Evolutionary conservation across 305 asterid genomes (phyloP), one percentile per base, ranked within the genome.

Genomic region (Andrographis paniculata): DNA sequence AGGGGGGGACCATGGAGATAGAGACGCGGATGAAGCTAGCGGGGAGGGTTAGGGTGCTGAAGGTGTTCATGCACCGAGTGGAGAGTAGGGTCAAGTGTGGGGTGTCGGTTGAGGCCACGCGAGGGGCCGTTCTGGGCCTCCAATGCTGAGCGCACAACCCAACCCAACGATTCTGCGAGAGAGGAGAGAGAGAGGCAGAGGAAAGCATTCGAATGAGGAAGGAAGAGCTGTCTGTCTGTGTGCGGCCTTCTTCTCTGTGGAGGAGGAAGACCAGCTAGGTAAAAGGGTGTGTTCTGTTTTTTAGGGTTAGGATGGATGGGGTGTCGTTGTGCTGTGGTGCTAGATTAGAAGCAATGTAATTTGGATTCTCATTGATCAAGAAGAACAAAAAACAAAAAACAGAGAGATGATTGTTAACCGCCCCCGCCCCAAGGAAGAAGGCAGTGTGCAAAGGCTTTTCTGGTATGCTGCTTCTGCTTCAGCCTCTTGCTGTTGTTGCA

Each of bases 11-110:
- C 14, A 83, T 82, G 94, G 93, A 82, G 81, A 68, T 88, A 35
- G 93, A 84, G 82, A 88, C 97, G 40, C 57, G 78, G 76, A 84
- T 88, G 97, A 76, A 76, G 87, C 49, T 88, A 60, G 93, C 72
- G 52, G 97, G 97, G 62, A 72, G 94, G 63, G 95, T 88, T 28
- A 61, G 93, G 65, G 94, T 88, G 64, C 70, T 88, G 63, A 82
- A 78, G 76, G 83, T 88, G 57, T 84, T 88, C 48, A 79, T 81
- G 53, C 97, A 89, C 66, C 74, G 79, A 58, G 91, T 89, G 65
- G 77, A 68, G 62, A 82, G 86, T 53, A 71, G 66, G 16, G 81
- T 76, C 18, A 74, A 69, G 48, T 85, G 97, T 49, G 77, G 80
- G 52, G 95, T 89, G 70, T 59, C 73, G 60, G 60, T 85, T 67